Conservation (phyloP, 2,329 filamentous ascomycete genomes). For the Arthroderma uncinatum region DNA sequence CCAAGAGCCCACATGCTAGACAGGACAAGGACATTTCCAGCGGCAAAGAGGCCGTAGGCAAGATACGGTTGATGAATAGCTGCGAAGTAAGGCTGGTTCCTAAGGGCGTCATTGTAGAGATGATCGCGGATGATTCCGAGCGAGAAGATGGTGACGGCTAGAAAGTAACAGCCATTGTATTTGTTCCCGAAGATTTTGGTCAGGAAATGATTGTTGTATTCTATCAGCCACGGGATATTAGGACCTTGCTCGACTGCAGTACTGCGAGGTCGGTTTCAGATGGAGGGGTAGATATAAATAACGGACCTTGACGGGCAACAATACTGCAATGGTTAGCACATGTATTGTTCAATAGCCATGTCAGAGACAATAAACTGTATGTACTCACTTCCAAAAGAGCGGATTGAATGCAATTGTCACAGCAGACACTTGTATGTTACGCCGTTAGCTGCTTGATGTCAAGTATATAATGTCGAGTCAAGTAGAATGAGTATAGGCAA, state of each 20-base stretch:
- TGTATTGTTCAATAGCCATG: conserved; percentile 7
- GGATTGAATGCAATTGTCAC: conserved; percentile 86
- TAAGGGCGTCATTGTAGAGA: conserved; percentile 75
- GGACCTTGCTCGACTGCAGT: not conserved
- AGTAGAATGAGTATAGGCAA: not conserved
- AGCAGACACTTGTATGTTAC: conserved; percentile 54
- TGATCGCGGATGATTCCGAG: conserved; percentile 81
- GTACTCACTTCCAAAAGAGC: conserved; percentile 94
- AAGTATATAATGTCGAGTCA: not conserved
- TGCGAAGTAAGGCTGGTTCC: conserved; percentile 63
- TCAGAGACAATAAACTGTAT: not conserved
- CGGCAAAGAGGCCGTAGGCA: conserved; percentile 59
- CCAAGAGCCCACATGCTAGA: conserved; percentile 86
- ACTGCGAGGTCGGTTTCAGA: not conserved
- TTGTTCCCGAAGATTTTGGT: conserved; percentile 77
- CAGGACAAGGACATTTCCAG: conserved; percentile 75
- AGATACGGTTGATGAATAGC: conserved; percentile 54
- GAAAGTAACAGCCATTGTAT: conserved; percentile 73
- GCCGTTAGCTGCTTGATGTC: conserved; percentile 10
- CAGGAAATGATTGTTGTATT: conserved; percentile 83
- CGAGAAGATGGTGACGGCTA: conserved; percentile 81
- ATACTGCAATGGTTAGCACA: conserved; percentile 45
- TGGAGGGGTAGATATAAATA: conserved; percentile 3
- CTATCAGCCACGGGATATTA: conserved; percentile 38
- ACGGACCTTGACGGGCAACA: conserved; percentile 65